Base-by-base conservation (phyloP, 805 yeast genomes). In the Saccharomycopsis selenospora region DNA sequence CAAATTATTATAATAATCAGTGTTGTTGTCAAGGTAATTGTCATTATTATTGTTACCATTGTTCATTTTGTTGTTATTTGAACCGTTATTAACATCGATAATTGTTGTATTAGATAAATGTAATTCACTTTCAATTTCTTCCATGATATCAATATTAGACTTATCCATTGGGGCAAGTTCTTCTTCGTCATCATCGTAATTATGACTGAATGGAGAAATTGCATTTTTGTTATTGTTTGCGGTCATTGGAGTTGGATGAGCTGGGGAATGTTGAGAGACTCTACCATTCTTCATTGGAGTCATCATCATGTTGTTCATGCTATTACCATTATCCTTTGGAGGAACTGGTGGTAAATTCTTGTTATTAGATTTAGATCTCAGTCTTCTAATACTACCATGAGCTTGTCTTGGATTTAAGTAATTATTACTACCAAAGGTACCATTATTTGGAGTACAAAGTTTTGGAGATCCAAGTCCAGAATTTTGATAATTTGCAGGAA, bases 271-370 rank as follows among this genome's bases (percentile, higher is more conserved):
- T 7, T 7, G 20, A 17, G 17, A 14, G n/a, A 17, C 17, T 17
- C 8, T 20, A 14, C 10, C 17, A 7, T 7, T 33, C 38, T 33
- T 33, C 38, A 14, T 33, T 10, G 38, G 38, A 17, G 38, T 33
- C 38, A 33, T 33, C n/a, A n/a, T n/a, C n/a, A n/a, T n/a, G n/a
- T n/a, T n/a, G n/a, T n/a, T n/a, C n/a, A n/a, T n/a, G n/a, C n/a
- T n/a, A n/a, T n/a, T n/a, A n/a, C n/a, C n/a, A n/a, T n/a, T n/a
- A 33, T 33, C 38, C 10, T 33, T 33, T 14, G 38, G 38, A 5
- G 55, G 55, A 36, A 52, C 49, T 24, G 55, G 55, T 11, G 55
- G 55, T n/a, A 52, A 40, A 36, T 52, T 52, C 28, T 52, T 52
- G 33, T 52, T 52, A 17, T 42, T 43, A 13, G 40, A 41, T 27